phyloP scores from a whole-genome alignment of 495 filamentous ascomycete genomes.

The Trypethelium eluteriae region DNA sequence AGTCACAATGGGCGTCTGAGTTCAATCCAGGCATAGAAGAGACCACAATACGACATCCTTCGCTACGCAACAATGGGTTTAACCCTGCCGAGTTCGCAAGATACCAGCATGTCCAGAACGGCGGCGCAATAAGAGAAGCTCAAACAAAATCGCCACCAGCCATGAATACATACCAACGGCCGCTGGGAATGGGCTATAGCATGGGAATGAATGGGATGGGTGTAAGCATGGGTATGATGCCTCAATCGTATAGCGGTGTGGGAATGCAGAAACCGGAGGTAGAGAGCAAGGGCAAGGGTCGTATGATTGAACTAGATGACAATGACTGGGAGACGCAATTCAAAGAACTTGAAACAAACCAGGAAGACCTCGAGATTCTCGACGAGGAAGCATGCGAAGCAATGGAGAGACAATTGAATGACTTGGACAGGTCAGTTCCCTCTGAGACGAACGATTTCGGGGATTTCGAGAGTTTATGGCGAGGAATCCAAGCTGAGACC shows the following conservation, averaged over 20 bases:
- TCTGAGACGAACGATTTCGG: slow-evolving; percentile 49
- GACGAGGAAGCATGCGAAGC: slow-evolving; percentile 67
- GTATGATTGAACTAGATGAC: slow-evolving; percentile 89
- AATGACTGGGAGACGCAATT: slow-evolving; percentile 95
- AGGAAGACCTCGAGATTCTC: slow-evolving; percentile 43
- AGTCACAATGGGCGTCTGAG: slow-evolving; percentile 59
- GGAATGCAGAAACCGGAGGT: slow-evolving; percentile 46
- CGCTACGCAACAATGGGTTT: slow-evolving; percentile 39
- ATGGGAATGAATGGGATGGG: slow-evolving; percentile 35
- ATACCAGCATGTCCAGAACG: slow-evolving; percentile 64
- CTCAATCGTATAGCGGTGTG: slow-evolving; percentile 33
- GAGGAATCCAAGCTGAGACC: slow-evolving; percentile 75
- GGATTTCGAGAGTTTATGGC: slow-evolving; percentile 65
- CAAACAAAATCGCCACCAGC: slow-evolving; percentile 46
- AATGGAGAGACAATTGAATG: slow-evolving; percentile 82
- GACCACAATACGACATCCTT: slow-evolving; percentile 43
- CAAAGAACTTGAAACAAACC: slow-evolving; percentile 69
- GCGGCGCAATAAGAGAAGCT: slow-evolving; percentile 48
- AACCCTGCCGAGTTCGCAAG: slow-evolving; percentile 76
- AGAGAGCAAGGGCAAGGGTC: slow-evolving; percentile 69
- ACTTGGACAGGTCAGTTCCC: slow-evolving; percentile 76
- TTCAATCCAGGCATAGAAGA: slow-evolving; percentile 53
- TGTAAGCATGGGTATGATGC: slow-evolving; percentile 33
- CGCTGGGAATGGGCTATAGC: slow-evolving; percentile 52
- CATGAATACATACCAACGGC: slow-evolving; percentile 51